Percentiles rank a stretch among this genome's conserved stretches.
Conservation (phyloP, 78 protist genomes). For the Pigoraptor vietnamica region DNA sequence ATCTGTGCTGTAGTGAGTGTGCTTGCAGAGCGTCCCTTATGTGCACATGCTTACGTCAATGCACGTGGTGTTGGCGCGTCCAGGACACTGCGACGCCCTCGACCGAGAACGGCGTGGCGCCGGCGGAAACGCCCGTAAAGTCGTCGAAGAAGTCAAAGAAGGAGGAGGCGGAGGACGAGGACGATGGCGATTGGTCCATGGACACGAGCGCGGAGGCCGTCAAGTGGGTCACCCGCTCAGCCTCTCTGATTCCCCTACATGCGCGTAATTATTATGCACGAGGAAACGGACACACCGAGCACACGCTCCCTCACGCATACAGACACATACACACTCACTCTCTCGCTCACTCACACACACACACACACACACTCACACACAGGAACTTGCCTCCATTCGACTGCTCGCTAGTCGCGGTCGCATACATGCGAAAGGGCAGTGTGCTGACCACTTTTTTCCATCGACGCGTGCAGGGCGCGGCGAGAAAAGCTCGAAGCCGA, state of each 20-base stretch:
- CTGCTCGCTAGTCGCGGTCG: not conserved
- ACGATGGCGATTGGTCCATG: constrained; percentile 37
- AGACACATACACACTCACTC: not conserved
- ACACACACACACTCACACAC: no score
- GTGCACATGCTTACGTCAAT: not conserved
- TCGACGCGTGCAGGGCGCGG: not conserved
- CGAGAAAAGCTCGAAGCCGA: not conserved
- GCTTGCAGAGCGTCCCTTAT: not conserved
- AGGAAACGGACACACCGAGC: not conserved
- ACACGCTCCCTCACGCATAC: not conserved
- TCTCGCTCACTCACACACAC: no score
- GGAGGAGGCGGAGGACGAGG: not conserved
- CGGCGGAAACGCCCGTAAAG: not conserved
- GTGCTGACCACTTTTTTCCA: not conserved
- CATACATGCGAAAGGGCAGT: not conserved
- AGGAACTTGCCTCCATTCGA: no score
- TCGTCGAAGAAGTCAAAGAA: not conserved
- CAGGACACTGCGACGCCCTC: not conserved
- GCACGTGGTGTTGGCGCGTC: no score
- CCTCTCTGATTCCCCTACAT: not conserved
- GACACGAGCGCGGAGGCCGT: constrained; percentile 38
- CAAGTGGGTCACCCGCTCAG: not conserved
- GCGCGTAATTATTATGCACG: not conserved
- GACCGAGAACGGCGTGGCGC: not conserved
- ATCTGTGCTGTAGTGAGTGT: not conserved